Conservation (phyloP, 108 stramenopile species). For the Fistulifera solaris region DNA sequence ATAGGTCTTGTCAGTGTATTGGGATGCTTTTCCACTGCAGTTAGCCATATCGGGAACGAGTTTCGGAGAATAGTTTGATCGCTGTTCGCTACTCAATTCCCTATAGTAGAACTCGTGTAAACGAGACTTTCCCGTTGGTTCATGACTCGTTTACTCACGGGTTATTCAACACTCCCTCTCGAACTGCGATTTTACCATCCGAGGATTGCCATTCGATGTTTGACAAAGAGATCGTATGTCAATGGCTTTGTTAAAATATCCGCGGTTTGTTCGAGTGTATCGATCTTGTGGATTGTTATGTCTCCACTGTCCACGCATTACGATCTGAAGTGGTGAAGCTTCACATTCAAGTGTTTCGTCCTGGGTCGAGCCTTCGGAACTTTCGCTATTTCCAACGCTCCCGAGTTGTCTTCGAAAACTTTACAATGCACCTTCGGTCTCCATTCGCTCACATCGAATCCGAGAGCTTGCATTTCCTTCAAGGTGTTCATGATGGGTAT, state of each 20-base stretch:
- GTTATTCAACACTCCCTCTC: slow-evolving; percentile 5
- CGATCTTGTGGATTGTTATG: slow-evolving; percentile 14
- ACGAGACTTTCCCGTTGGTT: no score
- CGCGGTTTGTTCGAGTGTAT: background rate
- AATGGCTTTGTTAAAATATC: slow-evolving; percentile 2
- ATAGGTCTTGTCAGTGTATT: no score
- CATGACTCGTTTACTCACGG: no score
- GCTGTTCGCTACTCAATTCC: no score
- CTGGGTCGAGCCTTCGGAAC: slow-evolving; percentile 21
- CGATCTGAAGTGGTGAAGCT: slow-evolving; percentile 25
- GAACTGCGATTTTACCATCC: slow-evolving; percentile 1
- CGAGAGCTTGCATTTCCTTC: slow-evolving; percentile 14
- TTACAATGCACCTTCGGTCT: slow-evolving; percentile 17
- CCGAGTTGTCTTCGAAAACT: slow-evolving; percentile 29
- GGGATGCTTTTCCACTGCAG: no score
- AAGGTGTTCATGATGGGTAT: slow-evolving; percentile 11
- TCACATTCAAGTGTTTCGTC: slow-evolving; percentile 30
- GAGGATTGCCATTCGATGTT: background rate
- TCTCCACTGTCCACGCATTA: slow-evolving; percentile 17
- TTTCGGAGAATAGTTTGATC: no score
- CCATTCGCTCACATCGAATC: slow-evolving; percentile 4
- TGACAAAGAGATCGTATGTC: background rate
- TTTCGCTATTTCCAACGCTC: slow-evolving; percentile 19
- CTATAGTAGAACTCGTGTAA: no score
- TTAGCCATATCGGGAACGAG: no score